These are phyloP conservation scores for Cladosporium colombiae DNA, from an alignment of 2,329 filamentous ascomycete species.

Conservation along the genomic window DNA sequence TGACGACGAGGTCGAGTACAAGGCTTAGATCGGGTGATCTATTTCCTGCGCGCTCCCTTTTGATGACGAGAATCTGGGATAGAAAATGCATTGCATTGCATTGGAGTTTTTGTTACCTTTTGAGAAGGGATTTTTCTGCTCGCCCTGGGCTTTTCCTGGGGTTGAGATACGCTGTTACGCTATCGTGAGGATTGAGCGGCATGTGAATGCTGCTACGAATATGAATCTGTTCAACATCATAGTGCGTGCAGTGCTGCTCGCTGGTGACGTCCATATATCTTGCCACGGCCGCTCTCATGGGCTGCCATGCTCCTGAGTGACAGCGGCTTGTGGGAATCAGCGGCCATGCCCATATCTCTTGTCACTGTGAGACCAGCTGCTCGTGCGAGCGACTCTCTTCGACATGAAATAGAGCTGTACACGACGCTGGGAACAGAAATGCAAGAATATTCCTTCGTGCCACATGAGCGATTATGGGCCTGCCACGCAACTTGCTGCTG, in stretches of 20 bases:
- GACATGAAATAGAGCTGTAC: background rate
- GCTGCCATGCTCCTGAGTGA: background rate
- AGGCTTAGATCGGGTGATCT: background rate
- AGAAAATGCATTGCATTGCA: background rate
- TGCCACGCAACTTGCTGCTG: background rate
- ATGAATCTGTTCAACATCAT: background rate
- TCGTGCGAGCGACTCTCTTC: background rate
- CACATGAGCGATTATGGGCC: background rate
- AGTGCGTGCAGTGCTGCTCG: background rate
- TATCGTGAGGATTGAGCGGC: background rate
- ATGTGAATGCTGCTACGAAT: conserved; percentile 1
- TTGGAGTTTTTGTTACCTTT: conserved; percentile 2
- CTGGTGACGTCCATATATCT: background rate
- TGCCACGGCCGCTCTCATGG: background rate
- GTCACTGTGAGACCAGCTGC: background rate
- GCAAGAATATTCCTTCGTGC: background rate
- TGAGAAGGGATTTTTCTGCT: background rate
- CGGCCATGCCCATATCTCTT: background rate
- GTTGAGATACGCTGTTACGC: conserved; percentile 5
- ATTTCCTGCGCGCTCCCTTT: background rate
- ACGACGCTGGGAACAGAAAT: background rate
- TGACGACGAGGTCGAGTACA: conserved; percentile 18
- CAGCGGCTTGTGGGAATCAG: background rate
- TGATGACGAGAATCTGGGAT: background rate
- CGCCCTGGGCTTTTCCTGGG: background rate